A percentile compares a stretch with the other conserved stretches of the same genome.
phyloP scores from a whole-genome alignment of 208 protist genomes.

The Wallacemonas collosoma region DNA sequence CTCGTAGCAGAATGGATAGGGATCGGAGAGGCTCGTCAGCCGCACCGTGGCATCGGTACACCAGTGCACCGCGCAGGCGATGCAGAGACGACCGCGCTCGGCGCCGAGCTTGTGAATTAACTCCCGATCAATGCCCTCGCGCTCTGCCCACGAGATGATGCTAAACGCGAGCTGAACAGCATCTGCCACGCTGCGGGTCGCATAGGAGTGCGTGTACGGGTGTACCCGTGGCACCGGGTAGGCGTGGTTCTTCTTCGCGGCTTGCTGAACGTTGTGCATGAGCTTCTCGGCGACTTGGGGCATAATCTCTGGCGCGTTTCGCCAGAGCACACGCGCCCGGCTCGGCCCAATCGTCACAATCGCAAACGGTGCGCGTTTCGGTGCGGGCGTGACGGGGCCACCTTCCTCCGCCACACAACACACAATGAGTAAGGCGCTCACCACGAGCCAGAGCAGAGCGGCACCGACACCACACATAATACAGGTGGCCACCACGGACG shows the following conservation, averaged over 20 bases:
- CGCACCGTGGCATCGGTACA: slow-evolving; percentile 42
- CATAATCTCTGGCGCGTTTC: slow-evolving; percentile 42
- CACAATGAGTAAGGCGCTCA: slow-evolving; percentile 22
- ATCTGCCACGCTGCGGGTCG: slow-evolving; percentile 34
- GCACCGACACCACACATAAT: slow-evolving; percentile 14
- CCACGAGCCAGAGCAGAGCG: slow-evolving; percentile 24
- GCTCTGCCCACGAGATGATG: slow-evolving; percentile 37
- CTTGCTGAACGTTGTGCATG: slow-evolving; percentile 16
- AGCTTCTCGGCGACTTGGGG: slow-evolving; percentile 28
- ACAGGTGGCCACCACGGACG: slow-evolving; percentile 11
- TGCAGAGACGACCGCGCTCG: slow-evolving; percentile 24
- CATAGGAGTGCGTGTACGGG: slow-evolving; percentile 43
- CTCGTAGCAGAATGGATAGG: slow-evolving; percentile 33
- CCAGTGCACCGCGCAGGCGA: slow-evolving; percentile 61
- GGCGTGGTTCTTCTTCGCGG: slow-evolving; percentile 28
- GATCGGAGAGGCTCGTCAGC: slow-evolving; percentile 25
- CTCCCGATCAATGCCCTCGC: slow-evolving; percentile 32
- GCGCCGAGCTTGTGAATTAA: slow-evolving; percentile 30
- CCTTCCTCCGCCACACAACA: slow-evolving; percentile 33
- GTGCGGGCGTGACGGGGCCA: slow-evolving; percentile 32
- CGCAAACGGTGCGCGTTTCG: slow-evolving; percentile 58
- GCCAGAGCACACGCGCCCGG: slow-evolving; percentile 38
- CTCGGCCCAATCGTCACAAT: slow-evolving; percentile 48
- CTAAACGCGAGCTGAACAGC: slow-evolving; percentile 42
- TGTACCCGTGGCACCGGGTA: slow-evolving; percentile 47